Evolutionary conservation across 257 asterid species (phyloP), one percentile per base, ranked within the genome.

Genomic region (Nicotiana paniculata): DNA sequence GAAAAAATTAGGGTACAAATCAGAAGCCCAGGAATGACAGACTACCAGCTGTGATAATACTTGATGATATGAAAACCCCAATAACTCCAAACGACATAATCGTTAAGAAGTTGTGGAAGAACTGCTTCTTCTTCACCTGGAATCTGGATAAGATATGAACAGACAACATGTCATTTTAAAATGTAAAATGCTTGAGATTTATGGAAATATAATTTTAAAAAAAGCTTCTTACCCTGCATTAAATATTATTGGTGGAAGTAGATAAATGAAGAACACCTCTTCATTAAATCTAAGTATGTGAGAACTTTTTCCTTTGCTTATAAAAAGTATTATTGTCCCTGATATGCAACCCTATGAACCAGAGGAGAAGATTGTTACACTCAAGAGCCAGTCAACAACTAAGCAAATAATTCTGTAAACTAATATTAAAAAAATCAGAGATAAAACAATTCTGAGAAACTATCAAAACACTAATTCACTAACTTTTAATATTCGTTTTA

Each of bases 111-210:
- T 96, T 94, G 62, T 96, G 98, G 89, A 96, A 96, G 93, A 96
- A 96, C 77, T 93, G 95, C 82, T 94, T 93, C 97, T 96, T 96
- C 94, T 96, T 96, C 77, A 94, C 99, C 90, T 96, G 99, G 84
- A 93, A 96, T 67, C 99, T 96, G 91, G 70, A n/a, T 24, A 81
- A 77, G 68, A 62, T 17, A 61, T 7, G 59, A 24, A 59, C 5
- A 24, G n/a, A 79, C 9, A 81, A 46, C 51, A 13, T 80, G 18
- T 80, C 76, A 54, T 11, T 15, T 13, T 26, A 54, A 75, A 33
- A 58, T 3, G 65, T n/a, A 28, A 30, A 28, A 74, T 48, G 39
- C n/a, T 46, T 4, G 21, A 24, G n/a, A 6, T 24, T 26, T 5
- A 48, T 15, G 46, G 43, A 75, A 51, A 48, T 75, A 75, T 13